A percentile compares a stretch with the other conserved stretches of the same genome.
phyloP scores from a whole-genome alignment of 768 basidiomycete species.

The Lactarius vividus region DNA sequence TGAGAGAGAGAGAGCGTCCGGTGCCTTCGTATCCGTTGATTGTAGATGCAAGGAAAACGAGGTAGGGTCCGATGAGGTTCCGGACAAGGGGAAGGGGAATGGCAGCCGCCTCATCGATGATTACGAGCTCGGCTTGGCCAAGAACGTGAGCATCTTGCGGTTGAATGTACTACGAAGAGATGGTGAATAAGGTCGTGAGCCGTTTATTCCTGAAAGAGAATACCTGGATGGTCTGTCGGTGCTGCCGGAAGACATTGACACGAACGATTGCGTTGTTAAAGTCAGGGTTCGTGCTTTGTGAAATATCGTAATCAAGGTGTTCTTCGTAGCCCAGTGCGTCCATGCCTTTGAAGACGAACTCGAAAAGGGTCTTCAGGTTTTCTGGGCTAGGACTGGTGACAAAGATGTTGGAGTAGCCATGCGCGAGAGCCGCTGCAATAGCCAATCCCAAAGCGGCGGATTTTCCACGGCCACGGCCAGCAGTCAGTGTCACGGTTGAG shows the following conservation, averaged over 20 bases:
- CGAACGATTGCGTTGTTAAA: slow-evolving; percentile 94
- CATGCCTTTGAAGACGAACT: slow-evolving; percentile 96
- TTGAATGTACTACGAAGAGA: slow-evolving; percentile 80
- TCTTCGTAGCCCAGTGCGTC: slow-evolving; percentile 95
- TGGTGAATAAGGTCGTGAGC: not conserved
- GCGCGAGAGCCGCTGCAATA: slow-evolving; percentile 86
- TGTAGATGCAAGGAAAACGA: slow-evolving; percentile 98
- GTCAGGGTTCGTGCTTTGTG: slow-evolving; percentile 91
- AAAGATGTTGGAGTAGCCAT: slow-evolving; percentile 97
- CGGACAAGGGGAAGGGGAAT: slow-evolving; percentile 95
- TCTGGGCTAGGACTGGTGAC: slow-evolving; percentile 97
- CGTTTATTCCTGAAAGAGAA: slow-evolving; percentile 22
- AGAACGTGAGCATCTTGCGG: slow-evolving; percentile 97
- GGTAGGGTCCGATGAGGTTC: slow-evolving; percentile 92
- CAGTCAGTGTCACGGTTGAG: slow-evolving; percentile 93
- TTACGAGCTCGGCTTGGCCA: slow-evolving; percentile 94
- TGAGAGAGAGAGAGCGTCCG: slow-evolving; percentile 96
- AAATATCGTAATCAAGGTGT: slow-evolving; percentile 95
- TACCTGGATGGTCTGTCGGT: slow-evolving; percentile 96
- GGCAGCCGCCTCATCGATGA: slow-evolving; percentile 98
- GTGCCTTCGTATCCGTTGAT: slow-evolving; percentile 99
- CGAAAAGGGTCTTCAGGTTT: slow-evolving; percentile 96
- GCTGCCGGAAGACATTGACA: slow-evolving; percentile 89
- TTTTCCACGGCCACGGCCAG: slow-evolving; percentile 93
- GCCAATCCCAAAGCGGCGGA: slow-evolving; percentile 95